phyloP scores from a whole-genome alignment of 495 filamentous ascomycete species.

The Pyrenopolyporus hunteri region DNA sequence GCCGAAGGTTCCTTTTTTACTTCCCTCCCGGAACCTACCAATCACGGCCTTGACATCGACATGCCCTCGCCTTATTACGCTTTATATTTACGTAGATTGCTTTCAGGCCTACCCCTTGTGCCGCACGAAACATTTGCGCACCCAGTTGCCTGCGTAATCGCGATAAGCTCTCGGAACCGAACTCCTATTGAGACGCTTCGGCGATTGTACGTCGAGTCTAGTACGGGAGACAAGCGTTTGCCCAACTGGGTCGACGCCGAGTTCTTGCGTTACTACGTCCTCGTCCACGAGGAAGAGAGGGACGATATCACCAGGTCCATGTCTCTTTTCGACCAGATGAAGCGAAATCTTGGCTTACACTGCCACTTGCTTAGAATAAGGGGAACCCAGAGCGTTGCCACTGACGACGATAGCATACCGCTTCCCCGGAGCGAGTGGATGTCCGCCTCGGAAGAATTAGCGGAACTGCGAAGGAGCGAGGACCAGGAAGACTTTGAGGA shows the following conservation, averaged over 20 bases:
- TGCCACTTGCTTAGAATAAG: constrained; percentile 89
- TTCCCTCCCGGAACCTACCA: constrained; percentile 47
- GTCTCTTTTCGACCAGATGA: constrained; percentile 94
- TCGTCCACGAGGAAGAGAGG: constrained; percentile 95
- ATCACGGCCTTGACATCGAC: constrained; percentile 47
- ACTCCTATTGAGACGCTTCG: constrained; percentile 83
- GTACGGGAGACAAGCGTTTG: constrained; percentile 66
- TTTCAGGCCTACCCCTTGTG: constrained; percentile 76
- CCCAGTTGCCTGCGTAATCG: constrained; percentile 94
- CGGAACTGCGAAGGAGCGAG: constrained; percentile 66
- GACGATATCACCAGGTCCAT: constrained; percentile 91
- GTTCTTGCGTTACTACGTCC: constrained; percentile 91
- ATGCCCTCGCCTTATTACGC: constrained; percentile 71
- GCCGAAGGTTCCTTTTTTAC: constrained; percentile 57
- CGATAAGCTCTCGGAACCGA: constrained; percentile 85
- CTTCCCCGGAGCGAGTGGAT: constrained; percentile 86
- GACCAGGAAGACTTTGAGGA: constrained; percentile 69
- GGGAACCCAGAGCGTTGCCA: constrained; percentile 81
- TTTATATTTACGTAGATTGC: constrained; percentile 78
- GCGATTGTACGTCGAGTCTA: constrained; percentile 79
- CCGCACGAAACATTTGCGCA: constrained; percentile 94
- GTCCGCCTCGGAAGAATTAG: constrained; percentile 83
- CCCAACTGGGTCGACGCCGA: constrained; percentile 87
- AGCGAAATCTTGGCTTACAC: constrained; percentile 92
- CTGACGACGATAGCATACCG: constrained; percentile 88